phyloP scores from a whole-genome alignment of 495 filamentous ascomycete species.

The Xeromyces bisporus region DNA sequence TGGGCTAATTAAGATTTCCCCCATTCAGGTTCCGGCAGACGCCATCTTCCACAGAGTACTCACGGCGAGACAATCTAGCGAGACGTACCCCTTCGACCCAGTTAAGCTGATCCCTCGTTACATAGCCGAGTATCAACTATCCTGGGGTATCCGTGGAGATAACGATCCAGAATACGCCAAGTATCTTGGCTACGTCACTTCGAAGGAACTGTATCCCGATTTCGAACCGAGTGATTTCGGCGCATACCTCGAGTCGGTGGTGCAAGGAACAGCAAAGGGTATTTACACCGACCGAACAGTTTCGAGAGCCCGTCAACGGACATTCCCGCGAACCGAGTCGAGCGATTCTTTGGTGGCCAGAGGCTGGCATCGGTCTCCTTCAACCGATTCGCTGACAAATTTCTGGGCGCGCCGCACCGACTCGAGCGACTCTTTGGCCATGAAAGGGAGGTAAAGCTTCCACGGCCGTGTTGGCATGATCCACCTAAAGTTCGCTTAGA shows the following conservation, averaged over 20 bases:
- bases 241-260: constrained; percentile 25
- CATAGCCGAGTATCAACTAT: constrained; percentile 32
- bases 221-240: constrained; percentile 25
- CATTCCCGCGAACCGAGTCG: constrained; percentile 29
- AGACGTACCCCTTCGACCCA: constrained; percentile 31
- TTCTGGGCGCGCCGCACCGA: constrained; percentile 6
- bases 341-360: constrained; percentile 25
- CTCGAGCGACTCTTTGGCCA: not conserved
- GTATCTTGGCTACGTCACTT: constrained; percentile 41
- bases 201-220: constrained; percentile 40
- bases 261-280: constrained; percentile 25
- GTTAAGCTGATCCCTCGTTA: constrained; percentile 27
- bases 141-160: constrained; percentile 37
- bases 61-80: constrained; percentile 26
- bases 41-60: constrained; percentile 26
- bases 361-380: constrained; percentile 21
- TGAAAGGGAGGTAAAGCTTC: not conserved
- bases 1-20: constrained; percentile 2
- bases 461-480: not conserved
- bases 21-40: constrained; percentile 23
- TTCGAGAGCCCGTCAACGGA: constrained; percentile 26
- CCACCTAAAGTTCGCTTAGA: too few species aligned
- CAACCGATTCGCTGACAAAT: constrained; percentile 28
- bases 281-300: constrained; percentile 29
- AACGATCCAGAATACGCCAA: constrained; percentile 39